Percentiles rank a stretch among this genome's conserved stretches.
These are phyloP conservation scores for Amanita rimosa DNA, from an alignment of 768 basidiomycete species.

Conservation along the genomic window DNA sequence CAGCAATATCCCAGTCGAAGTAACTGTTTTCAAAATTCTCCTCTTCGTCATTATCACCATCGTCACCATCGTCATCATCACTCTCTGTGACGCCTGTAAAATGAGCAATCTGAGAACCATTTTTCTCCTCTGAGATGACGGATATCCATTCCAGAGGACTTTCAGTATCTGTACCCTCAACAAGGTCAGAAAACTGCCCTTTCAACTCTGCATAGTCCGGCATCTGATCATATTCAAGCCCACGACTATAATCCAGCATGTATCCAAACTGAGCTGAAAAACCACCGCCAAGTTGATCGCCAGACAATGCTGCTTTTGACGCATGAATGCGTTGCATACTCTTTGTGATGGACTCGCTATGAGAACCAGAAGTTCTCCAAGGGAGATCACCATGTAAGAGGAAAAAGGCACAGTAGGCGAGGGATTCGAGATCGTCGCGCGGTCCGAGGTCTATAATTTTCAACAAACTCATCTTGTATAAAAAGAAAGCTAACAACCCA, in stretches of 20 bases:
- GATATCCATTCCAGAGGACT: conserved; percentile 8
- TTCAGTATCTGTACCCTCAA: conserved; percentile 3
- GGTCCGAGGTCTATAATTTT: conserved; percentile 8
- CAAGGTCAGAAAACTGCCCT: conserved; percentile 2
- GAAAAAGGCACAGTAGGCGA: conserved; percentile 8
- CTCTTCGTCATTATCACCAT: background rate
- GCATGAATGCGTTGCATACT: conserved; percentile 1
- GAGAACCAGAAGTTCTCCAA: conserved; percentile 5
- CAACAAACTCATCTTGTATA: background rate
- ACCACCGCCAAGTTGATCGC: background rate
- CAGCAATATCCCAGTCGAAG: conserved; percentile 9
- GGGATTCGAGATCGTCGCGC: conserved; percentile 10
- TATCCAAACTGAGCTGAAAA: conserved; percentile 2
- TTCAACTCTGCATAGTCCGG: conserved; percentile 4
- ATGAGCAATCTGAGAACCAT: conserved; percentile 5
- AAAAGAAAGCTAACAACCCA: conserved; percentile 8
- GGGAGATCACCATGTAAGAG: conserved; percentile 9
- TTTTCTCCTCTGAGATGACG: conserved; percentile 4
- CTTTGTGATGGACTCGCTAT: background rate
- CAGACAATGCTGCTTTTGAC: conserved; percentile 1
- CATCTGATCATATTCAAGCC: conserved; percentile 1
- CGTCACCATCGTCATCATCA: background rate
- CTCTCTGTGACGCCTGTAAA: conserved; percentile 2
- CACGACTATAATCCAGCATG: conserved; percentile 1
- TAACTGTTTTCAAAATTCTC: conserved; percentile 8